phyloP scores from a whole-genome alignment of 2,329 filamentous ascomycete species.

The Cladosporium sp. region DNA sequence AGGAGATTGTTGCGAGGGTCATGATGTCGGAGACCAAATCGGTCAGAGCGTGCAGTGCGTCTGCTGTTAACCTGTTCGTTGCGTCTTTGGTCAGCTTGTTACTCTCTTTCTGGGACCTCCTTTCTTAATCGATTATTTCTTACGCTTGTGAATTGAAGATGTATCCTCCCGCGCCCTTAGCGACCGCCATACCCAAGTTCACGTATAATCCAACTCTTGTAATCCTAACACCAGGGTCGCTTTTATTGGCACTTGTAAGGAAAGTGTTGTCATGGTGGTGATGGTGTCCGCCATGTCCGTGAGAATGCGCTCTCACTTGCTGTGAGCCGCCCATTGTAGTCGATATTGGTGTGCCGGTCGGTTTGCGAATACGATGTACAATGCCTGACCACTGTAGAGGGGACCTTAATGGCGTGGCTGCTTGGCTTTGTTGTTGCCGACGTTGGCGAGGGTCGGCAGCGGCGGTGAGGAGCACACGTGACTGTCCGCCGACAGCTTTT shows the following conservation, averaged over 20 bases:
- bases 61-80: constrained; percentile 48
- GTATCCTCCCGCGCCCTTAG: constrained; percentile 88
- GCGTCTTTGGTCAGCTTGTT: neutral
- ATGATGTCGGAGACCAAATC: constrained; percentile 93
- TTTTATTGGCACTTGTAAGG: constrained; percentile 75
- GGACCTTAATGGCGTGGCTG: constrained; percentile 13
- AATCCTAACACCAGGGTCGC: constrained; percentile 89
- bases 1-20: constrained; percentile 90
- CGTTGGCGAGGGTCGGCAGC: neutral
- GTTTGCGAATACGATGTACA: constrained; percentile 25
- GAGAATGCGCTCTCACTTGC: constrained; percentile 30
- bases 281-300: constrained; percentile 55
- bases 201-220: constrained; percentile 83
- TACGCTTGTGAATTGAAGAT: constrained; percentile 80
- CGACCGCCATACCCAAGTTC: constrained; percentile 90
- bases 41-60: constrained; percentile 92
- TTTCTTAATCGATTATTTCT: constrained; percentile 15
- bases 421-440: neutral
- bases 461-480: constrained; percentile 12
- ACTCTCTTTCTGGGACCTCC: too few relatives aligned
- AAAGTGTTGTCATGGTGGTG: constrained; percentile 83
- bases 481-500: neutral
- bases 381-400: constrained; percentile 33
- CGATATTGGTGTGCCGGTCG: neutral
- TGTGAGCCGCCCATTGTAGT: constrained; percentile 4